Base-by-base conservation (phyloP, 1,284 basidiomycete species). In the Trichosporon asahii region DNA sequence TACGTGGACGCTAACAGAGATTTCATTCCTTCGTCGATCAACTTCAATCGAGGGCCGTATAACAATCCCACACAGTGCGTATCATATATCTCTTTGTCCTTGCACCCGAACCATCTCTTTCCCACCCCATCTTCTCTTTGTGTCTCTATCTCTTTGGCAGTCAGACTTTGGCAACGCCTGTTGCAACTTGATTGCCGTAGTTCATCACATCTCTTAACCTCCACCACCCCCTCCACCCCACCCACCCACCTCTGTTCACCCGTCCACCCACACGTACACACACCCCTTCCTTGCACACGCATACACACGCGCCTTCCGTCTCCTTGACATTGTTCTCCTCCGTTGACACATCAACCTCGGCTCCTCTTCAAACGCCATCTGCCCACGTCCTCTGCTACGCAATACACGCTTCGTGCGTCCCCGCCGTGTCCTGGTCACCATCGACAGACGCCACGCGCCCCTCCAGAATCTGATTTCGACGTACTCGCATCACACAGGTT, bases 281-380 rank as follows among this genome's bases (percentile, higher is more conserved):
- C 18, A n/a, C 18, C 29, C 55, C 55, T 31, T 1, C 55, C 25
- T 11, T 8, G 5, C 57, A 61, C 23, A 33, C 57, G 18, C 55
- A 60, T 7, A 61, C 29, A 61, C 57, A 61, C 29, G 33, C 27
- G 8, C 57, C n/a, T n/a, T 31, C 18, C 57, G 18, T 61, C 57
- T 33, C 33, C 27, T n/a, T 61, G 57, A 14, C 57, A 61, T 61
- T 61, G 57, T 61, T 61, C 57, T n/a, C 29, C 11, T 21, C 29
- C 57, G 23, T 61, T 61, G 57, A 61, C 57, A 61, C 57, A 25
- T 61, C 27, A 61, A 33, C 57, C 57, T 61, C 27, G 57, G 57
- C 29, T 61, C 29, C 57, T 61, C 18, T 29, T 11, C 57, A 27
- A 33, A 61, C 57, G 57, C 57, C 57, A 61, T n/a, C 29, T 33